Evolutionary conservation across 2,329 filamentous ascomycete genomes (phyloP).

Genomic region (Botrytis paeoniae): DNA sequence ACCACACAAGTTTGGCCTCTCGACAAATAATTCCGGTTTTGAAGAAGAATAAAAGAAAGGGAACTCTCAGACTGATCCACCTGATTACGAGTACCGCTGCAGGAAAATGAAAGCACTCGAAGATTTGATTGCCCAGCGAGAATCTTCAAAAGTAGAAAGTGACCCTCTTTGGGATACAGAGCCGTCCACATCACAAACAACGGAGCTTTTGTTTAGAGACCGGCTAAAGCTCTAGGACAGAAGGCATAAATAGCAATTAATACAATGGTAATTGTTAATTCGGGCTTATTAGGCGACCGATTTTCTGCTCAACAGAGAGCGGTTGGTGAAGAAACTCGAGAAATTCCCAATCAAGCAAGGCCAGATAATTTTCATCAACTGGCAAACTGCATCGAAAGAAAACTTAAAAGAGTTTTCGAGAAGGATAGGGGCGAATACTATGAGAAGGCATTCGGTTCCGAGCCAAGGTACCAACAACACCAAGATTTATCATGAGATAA

Average conservation of each 20-base stretch:
- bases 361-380: not conserved
- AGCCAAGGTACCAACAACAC: not conserved
- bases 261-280: not conserved
- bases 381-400: not conserved
- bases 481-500: not conserved
- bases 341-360: not conserved
- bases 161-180: not conserved
- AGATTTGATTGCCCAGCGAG: not conserved
- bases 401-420: not conserved
- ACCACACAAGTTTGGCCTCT: not conserved
- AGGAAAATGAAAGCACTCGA: not conserved
- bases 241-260: fast-evolving
- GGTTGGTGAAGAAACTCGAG: not conserved
- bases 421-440: not conserved
- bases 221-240: fast-evolving
- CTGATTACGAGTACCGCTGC: not conserved
- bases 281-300: not conserved
- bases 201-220: fast-evolving
- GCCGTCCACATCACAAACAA: not conserved
- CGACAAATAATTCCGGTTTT: fast-evolving
- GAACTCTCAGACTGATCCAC: not conserved
- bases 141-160: not conserved
- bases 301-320: not conserved
- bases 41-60: not conserved
- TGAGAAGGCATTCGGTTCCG: not conserved